These are phyloP conservation scores for Paxillus ammoniavirescens DNA, from an alignment of 768 basidiomycete species.

Conservation along the genomic window DNA sequence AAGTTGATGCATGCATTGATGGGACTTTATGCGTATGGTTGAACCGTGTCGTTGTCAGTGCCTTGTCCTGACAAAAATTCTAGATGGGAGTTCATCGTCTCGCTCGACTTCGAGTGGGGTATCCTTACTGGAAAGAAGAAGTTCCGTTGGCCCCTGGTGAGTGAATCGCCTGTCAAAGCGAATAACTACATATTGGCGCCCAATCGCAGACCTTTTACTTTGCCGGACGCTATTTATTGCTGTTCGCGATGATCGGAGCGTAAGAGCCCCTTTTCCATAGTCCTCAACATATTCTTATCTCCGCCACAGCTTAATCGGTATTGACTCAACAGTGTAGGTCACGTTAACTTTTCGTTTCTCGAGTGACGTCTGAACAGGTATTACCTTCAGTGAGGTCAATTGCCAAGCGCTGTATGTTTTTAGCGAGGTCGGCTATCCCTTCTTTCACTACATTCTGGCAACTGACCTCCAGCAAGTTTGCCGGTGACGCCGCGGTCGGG, in stretches of 20 bases:
- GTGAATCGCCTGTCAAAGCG: conserved; percentile 19
- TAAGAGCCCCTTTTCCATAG: conserved; percentile 29
- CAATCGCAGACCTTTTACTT: conserved; percentile 44
- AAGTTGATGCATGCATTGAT: conserved; percentile 42
- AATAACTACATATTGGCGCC: background rate
- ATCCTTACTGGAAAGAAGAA: conserved; percentile 39
- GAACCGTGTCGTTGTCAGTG: background rate
- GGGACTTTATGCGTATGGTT: conserved; percentile 43
- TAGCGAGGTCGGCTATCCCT: conserved; percentile 36
- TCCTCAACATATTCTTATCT: background rate
- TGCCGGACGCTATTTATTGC: conserved; percentile 41
- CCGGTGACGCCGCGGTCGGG: conserved; percentile 43
- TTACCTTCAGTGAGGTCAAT: conserved; percentile 32
- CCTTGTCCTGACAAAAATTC: background rate
- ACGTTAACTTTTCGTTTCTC: background rate
- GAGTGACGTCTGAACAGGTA: background rate
- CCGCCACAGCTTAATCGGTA: conserved; percentile 28
- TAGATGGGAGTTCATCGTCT: conserved; percentile 46
- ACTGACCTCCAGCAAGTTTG: conserved; percentile 28
- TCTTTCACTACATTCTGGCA: background rate
- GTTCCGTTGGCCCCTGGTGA: conserved; percentile 48
- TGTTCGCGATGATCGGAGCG: conserved; percentile 49
- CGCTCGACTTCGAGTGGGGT: conserved; percentile 42
- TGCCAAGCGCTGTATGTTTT: conserved; percentile 49
- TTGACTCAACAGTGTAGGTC: conserved; percentile 38